Evolutionary conservation across 2,329 filamentous ascomycete genomes (phyloP), one percentile per base, ranked within the genome.

Genomic region (Colletotrichum simmondsii): DNA sequence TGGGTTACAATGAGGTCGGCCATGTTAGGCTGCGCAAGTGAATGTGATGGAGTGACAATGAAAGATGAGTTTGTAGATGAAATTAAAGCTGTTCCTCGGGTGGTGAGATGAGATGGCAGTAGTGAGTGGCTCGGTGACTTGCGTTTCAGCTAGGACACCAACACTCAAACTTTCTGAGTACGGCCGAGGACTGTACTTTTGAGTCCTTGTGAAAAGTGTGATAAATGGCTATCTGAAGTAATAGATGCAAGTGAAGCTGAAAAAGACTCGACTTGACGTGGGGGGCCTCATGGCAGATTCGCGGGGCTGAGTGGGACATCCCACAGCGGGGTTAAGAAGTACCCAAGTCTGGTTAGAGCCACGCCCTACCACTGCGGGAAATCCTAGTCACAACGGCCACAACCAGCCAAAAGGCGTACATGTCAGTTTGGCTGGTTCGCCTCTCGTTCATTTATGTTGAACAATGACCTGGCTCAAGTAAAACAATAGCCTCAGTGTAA

Each of bases 321-420:
- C 30, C 53, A 63, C 32, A n/a, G 70, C 70, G 59, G 70, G 70
- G 65, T 32, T 52, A 42, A 46, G 42, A 14, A 35, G 19, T 19
- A 11, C 53, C 32, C 53, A 46, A 35, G 59, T 35, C 60, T 65
- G 22, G 24, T 30, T 65, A 70, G 56, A 52, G 14, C 61, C 66
- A 70, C 70, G 46, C 66, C 70, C 70, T 56, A n/a, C 53, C 14
- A 68, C 58, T 72, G 69, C 59, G 52, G 37, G 19, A 68, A 64
- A 64, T 68, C 59, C 26, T 42, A 30, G 52, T 32, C n/a, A 32
- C 53, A 32, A 46, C 26, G 26, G 26, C 46, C 59, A 49, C 65
- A 1, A 46, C 49, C 49, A n/a, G 16, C 37, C 37, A 2, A 42
- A 54, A 49, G 42, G 42, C 19, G 22, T 35, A 28, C 42, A 30